These are phyloP conservation scores for Prunus persica DNA, from an alignment of 306 rosid genomes.

Conservation along the genomic window DNA sequence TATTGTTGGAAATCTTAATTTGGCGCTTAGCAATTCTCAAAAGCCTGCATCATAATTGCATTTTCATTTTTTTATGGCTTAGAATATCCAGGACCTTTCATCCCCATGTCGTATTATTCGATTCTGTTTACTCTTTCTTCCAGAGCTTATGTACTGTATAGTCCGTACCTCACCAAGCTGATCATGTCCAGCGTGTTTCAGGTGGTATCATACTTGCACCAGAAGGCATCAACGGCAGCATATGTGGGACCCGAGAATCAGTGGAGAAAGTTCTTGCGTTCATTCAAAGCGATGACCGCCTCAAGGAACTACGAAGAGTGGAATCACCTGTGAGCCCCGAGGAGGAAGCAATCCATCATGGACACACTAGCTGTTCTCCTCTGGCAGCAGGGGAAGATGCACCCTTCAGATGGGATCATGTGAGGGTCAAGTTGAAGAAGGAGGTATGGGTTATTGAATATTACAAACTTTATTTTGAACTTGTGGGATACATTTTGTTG, in stretches of 20 bases:
- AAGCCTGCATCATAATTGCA: not conserved
- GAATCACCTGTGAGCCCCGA: slow-evolving; percentile 91
- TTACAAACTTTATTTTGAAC: not conserved
- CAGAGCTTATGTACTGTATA: not conserved
- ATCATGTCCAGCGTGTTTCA: slow-evolving; percentile 85
- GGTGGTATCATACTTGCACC: slow-evolving; percentile 92
- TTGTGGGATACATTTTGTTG: not conserved
- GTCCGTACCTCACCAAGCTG: slow-evolving; percentile 52
- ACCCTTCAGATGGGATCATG: slow-evolving; percentile 97
- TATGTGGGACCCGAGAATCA: slow-evolving; percentile 71
- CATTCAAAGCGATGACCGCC: slow-evolving; percentile 57
- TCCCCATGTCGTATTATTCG: not conserved
- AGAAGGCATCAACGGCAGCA: slow-evolving; percentile 95
- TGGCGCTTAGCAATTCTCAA: not conserved
- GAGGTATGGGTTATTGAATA: slow-evolving; percentile 47
- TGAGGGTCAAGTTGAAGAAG: slow-evolving; percentile 93
- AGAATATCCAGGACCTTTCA: not conserved
- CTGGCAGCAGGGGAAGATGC: slow-evolving; percentile 91
- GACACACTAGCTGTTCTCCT: slow-evolving; percentile 74
- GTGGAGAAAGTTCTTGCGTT: slow-evolving; percentile 74
- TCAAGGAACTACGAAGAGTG: slow-evolving; percentile 62
- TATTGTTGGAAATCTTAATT: not conserved
- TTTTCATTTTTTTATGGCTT: not conserved
- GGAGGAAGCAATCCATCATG: slow-evolving; percentile 92
- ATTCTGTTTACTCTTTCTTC: not conserved